phyloP scores from a whole-genome alignment of 192 early-diverging fungal genomes.

The Chytriomyces sp. region DNA sequence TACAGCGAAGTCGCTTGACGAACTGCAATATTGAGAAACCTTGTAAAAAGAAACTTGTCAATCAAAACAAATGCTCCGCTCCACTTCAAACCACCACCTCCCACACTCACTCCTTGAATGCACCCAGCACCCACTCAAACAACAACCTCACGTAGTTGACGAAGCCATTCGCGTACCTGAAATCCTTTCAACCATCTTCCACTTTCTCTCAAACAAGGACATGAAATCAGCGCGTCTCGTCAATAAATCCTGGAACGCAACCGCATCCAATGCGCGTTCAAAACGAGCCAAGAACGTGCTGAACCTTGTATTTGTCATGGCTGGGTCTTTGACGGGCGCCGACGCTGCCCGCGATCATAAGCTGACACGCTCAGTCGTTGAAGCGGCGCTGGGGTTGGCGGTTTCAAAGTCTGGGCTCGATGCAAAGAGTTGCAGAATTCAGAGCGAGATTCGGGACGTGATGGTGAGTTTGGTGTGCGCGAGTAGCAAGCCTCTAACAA shows the following conservation, averaged over 20 bases:
- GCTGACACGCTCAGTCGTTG: background rate
- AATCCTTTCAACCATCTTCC: slow-evolving; percentile 21
- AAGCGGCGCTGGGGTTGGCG: background rate
- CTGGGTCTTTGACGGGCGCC: background rate
- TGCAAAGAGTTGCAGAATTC: background rate
- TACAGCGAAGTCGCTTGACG: too few species aligned
- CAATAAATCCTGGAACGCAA: background rate
- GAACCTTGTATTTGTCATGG: slow-evolving; percentile 9
- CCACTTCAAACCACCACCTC: background rate
- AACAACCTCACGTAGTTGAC: too few species aligned
- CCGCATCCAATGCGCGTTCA: background rate
- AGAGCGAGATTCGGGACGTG: background rate
- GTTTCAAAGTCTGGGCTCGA: background rate
- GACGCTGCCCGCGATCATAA: background rate
- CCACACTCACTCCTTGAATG: background rate
- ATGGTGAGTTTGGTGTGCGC: background rate
- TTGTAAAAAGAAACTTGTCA: too few species aligned
- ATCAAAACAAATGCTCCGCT: too few species aligned
- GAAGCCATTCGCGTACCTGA: slow-evolving; percentile 4
- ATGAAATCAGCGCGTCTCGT: slow-evolving; percentile 4
- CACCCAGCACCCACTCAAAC: too few species aligned
- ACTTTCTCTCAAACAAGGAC: slow-evolving; percentile 9
- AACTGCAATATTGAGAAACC: too few species aligned
- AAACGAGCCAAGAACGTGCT: background rate
- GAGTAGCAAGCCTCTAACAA: too few species aligned